These are phyloP conservation scores for Marchantia paleacea DNA, from an alignment of 225 moss, liverwort and hornwort species.

Conservation along the genomic window DNA sequence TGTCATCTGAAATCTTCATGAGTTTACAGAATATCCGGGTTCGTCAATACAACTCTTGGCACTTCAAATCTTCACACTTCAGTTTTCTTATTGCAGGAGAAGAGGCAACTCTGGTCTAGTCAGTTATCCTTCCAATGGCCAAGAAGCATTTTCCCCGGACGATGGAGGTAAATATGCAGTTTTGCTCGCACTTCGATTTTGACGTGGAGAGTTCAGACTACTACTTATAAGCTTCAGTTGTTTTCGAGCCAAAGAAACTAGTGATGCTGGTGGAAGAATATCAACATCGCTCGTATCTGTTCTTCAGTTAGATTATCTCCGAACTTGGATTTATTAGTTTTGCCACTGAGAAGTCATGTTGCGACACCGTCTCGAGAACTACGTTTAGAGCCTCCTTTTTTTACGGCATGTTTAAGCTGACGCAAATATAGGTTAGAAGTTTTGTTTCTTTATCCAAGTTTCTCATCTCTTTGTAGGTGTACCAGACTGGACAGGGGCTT, in stretches of 20 bases:
- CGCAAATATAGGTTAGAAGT: neutral
- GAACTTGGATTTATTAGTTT: no score
- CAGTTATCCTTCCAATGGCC: constrained; percentile 57
- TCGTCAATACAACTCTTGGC: no score
- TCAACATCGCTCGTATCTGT: no score
- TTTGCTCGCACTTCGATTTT: neutral
- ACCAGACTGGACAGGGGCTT: constrained; percentile 93
- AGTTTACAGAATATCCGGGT: no score
- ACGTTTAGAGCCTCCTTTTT: no score
- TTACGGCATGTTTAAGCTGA: neutral
- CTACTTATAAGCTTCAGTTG: neutral
- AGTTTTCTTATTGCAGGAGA: constrained; percentile 24
- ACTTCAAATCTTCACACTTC: no score
- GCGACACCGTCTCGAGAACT: no score
- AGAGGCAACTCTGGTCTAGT: constrained; percentile 54
- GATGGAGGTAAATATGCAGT: constrained; percentile 40
- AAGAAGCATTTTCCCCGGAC: constrained; percentile 59
- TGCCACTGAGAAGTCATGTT: no score
- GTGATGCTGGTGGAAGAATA: no score
- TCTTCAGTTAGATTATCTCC: neutral
- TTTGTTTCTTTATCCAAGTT: neutral
- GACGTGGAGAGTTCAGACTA: neutral
- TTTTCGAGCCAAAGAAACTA: neutral
- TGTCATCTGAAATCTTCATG: no score
- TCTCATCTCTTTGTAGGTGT: constrained; percentile 50